phyloP scores from a whole-genome alignment of 2,329 filamentous ascomycete genomes.

The Dactylonectria estremocensis region DNA sequence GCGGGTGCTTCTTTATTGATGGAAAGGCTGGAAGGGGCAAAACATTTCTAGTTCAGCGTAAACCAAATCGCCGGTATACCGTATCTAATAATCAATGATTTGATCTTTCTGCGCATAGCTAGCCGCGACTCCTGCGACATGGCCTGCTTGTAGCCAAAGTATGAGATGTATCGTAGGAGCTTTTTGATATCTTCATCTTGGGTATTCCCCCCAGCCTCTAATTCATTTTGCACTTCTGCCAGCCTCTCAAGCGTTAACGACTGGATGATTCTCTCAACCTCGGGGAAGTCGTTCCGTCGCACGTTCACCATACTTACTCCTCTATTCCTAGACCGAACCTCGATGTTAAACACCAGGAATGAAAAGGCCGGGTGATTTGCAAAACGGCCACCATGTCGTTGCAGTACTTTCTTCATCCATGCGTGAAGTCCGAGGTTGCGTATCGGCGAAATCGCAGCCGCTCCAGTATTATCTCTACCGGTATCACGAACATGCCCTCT shows the following conservation, averaged over 20 bases:
- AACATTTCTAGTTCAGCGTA: conserved; percentile 15
- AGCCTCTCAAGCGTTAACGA: not conserved
- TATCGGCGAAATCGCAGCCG: too few relatives aligned
- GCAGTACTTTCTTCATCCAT: too few relatives aligned
- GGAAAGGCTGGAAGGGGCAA: too few relatives aligned
- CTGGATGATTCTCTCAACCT: too few relatives aligned
- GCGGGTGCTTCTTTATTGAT: too few relatives aligned
- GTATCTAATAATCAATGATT: conserved; percentile 20
- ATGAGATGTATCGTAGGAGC: conserved; percentile 19
- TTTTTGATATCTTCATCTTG: conserved; percentile 19
- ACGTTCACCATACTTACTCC: not conserved
- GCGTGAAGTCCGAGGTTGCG: too few relatives aligned
- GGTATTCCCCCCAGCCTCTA: conserved; percentile 10
- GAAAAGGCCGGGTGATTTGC: not conserved
- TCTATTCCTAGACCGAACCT: not conserved
- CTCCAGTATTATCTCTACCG: too few relatives aligned
- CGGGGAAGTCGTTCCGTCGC: too few relatives aligned
- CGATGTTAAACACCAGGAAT: not conserved
- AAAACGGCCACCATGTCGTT: too few relatives aligned
- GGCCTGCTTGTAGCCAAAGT: conserved; percentile 7
- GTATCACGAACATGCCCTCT: not conserved
- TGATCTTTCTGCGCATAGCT: conserved; percentile 22
- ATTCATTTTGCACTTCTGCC: not conserved
- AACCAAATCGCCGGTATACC: conserved; percentile 29
- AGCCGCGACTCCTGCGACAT: conserved; percentile 18